These are phyloP conservation scores for Przewalskia tangutica DNA, from an alignment of 257 asterid genomes.

Conservation along the genomic window DNA sequence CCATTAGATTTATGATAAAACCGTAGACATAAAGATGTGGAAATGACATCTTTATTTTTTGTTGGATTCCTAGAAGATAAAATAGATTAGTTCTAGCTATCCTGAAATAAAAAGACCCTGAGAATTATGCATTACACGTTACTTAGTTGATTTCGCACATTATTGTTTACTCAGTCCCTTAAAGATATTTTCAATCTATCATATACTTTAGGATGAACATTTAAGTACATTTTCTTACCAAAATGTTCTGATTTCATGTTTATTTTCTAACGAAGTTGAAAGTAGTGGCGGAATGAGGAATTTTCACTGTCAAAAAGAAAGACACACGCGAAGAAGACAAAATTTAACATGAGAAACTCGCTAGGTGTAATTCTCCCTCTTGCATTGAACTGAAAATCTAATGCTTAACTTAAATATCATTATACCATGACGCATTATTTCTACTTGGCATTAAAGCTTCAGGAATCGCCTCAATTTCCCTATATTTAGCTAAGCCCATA, in stretches of 20 bases:
- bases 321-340: too few species aligned
- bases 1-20: background rate
- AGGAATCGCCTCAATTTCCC: too few species aligned
- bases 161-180: background rate
- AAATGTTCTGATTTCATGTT: background rate
- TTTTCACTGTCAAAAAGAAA: too few species aligned
- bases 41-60: background rate
- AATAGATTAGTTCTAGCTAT: too few species aligned
- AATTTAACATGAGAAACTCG: slow-evolving; percentile 6
- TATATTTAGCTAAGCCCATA: too few species aligned
- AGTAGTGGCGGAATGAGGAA: too few species aligned
- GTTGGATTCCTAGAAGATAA: too few species aligned
- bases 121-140: background rate
- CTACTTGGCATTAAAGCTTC: too few species aligned
- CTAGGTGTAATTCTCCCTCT: slow-evolving; percentile 23
- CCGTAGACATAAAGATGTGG: background rate
- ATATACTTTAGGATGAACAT: background rate
- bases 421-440: too few species aligned
- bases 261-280: too few species aligned
- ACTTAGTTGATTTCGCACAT: background rate
- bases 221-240: background rate
- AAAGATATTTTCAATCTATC: background rate
- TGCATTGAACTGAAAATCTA: slow-evolving; percentile 41
- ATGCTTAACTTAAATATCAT: slow-evolving; percentile 30
- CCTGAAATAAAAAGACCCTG: background rate